Evolutionary conservation across 352 stramenopile genomes (phyloP), one percentile per base, ranked within the genome.

Genomic region (Globisporangium cederbergense): DNA sequence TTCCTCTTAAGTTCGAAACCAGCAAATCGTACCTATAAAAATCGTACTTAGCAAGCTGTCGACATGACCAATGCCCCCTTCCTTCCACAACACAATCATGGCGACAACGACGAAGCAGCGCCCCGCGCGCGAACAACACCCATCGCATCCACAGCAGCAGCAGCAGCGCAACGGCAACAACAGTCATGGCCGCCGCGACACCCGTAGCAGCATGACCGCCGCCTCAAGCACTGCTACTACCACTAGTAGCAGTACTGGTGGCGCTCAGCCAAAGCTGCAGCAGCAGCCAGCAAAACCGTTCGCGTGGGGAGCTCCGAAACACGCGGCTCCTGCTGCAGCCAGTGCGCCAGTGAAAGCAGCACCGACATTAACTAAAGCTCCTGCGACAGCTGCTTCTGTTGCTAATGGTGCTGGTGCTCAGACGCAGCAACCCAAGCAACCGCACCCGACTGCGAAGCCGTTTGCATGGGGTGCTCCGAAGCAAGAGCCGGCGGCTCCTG

Each of bases 261-360:
- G 20, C 20, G 22, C 47, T 22, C 50, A 56, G n/a, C 25, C 32
- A 34, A 56, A 38, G 50, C 50, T 13, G 13, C 61, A 61, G 28
- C 34, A 58, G 28, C 56, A 68, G 20, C 28, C 59, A 32, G 18
- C 42, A 22, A 64, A 73, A 20, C 46, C 55, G 11, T 62, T 67
- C 13, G 36, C 59, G 20, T 64, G 59, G 58, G 58, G 58, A 57
- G 30, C 46, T 14, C 58, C 58, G 6, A 52, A 57, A 25, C 32
- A 34, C 22, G 32, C n/a, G 14, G 28, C 34, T 20, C 10, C 47
- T 25, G 43, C 10, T 4, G 43, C 43, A 50, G 43, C 43, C 8
- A 25, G 1, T 10, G 18, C 43, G 7, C 14, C 43, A 13, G 43
- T 25, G 14, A 50, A 50, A 28, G 25, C 25, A 22, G 25, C 25